phyloP scores from a whole-genome alignment of 345 rosid species.

The Erucastrum elatum region DNA sequence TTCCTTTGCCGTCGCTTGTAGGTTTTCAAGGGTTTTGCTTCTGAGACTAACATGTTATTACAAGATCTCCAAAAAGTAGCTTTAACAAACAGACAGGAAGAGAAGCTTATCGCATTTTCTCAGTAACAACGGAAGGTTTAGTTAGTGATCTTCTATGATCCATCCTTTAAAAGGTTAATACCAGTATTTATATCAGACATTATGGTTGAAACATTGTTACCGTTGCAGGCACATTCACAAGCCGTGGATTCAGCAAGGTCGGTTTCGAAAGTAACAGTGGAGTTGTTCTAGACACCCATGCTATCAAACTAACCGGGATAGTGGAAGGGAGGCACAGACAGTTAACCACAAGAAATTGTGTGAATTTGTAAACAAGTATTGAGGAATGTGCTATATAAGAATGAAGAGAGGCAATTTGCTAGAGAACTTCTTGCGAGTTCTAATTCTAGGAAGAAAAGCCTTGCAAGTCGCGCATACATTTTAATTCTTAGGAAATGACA shows the following conservation, averaged over 20 bases:
- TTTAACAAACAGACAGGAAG: conserved; percentile 66
- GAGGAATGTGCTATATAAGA: conserved; percentile 80
- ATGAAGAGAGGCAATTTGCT: conserved; percentile 80
- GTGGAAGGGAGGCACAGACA: conserved; percentile 74
- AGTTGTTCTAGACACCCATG: conserved; percentile 82
- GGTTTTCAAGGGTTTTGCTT: conserved; percentile 88
- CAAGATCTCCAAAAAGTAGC: conserved; percentile 73
- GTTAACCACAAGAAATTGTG: conserved; percentile 74
- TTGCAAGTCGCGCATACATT: conserved; percentile 47
- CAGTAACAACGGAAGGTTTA: conserved; percentile 79
- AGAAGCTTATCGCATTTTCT: conserved; percentile 71
- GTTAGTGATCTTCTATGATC: conserved; percentile 13
- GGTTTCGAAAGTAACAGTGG: conserved; percentile 74
- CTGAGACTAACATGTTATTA: conserved; percentile 79
- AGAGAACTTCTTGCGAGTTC: conserved; percentile 77
- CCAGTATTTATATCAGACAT: neutral
- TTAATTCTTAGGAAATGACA: neutral
- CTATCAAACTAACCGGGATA: conserved; percentile 62
- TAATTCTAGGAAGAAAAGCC: conserved; percentile 83
- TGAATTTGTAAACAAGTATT: conserved; percentile 80
- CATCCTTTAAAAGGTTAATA: neutral
- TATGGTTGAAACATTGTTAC: neutral
- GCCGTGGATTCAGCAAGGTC: conserved; percentile 81
- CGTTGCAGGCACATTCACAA: conserved; percentile 77
- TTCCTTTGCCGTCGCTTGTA: conserved; percentile 43